phyloP scores from a whole-genome alignment of 75 land plant genomes.

The Chamaecyparis obtusa region DNA sequence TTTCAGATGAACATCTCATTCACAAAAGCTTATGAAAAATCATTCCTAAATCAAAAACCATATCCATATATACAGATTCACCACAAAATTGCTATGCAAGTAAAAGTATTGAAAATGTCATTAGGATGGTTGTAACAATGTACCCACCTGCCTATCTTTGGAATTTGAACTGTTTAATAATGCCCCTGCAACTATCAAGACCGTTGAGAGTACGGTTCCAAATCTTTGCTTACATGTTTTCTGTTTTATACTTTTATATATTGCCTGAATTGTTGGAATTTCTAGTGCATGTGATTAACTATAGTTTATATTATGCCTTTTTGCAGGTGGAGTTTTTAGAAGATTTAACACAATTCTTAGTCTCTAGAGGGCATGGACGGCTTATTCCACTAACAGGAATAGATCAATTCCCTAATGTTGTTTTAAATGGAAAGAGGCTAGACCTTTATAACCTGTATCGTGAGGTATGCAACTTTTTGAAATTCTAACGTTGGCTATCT shows the following conservation, averaged over 20 bases:
- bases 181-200: neutral
- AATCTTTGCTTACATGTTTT: neutral
- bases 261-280: neutral
- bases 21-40: no score
- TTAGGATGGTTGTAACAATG: no score
- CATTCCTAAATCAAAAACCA: no score
- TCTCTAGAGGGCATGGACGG: constrained; percentile 88
- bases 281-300: neutral
- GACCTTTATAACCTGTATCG: constrained; percentile 93
- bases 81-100: no score
- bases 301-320: neutral
- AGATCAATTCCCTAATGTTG: constrained; percentile 89
- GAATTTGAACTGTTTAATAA: neutral
- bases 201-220: neutral
- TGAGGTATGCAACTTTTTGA: constrained; percentile 57
- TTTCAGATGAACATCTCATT: no score
- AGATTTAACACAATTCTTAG: constrained; percentile 88
- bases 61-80: no score
- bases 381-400: constrained; percentile 91
- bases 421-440: constrained; percentile 93
- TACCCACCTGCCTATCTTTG: neutral
- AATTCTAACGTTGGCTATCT: neutral
- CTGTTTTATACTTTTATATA: neutral
- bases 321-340: constrained; percentile 86
- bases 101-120: no score